Percentiles rank a stretch among this genome's conserved stretches.
phyloP scores from a whole-genome alignment of 2,329 filamentous ascomycete genomes.

The Tolypocladium capitatum region DNA sequence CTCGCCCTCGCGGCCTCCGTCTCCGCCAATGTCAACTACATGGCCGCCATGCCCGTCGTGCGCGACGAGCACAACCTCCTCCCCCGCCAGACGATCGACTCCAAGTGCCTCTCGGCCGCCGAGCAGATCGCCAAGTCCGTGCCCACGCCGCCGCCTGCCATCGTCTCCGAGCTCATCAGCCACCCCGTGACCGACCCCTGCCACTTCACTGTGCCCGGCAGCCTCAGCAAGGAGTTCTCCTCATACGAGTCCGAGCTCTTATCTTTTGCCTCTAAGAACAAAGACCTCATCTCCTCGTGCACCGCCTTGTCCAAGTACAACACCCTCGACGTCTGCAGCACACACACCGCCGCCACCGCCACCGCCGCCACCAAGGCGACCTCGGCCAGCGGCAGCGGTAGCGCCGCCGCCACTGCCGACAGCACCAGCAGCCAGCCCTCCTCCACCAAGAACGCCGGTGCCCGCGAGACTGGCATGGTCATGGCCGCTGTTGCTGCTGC shows the following conservation, averaged over 20 bases:
- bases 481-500: slow-evolving; percentile 17
- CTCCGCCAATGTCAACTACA: slow-evolving; percentile 11
- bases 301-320: slow-evolving; percentile 2
- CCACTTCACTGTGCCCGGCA: slow-evolving; percentile 16
- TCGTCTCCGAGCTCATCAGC: slow-evolving; percentile 12
- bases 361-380: slow-evolving; percentile 1
- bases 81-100: slow-evolving; percentile 11
- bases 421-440: slow-evolving; percentile 1
- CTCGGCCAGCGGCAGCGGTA: not conserved
- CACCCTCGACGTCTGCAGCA: not conserved
- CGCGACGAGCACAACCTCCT: slow-evolving; percentile 8
- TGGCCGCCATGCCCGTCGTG: slow-evolving; percentile 15
- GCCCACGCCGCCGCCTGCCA: slow-evolving; percentile 17
- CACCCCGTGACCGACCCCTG: slow-evolving; percentile 18
- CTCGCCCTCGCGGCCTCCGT: slow-evolving; percentile 13
- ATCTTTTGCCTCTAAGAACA: slow-evolving; percentile 17
- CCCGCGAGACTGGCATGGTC: slow-evolving; percentile 14
- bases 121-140: slow-evolving; percentile 11
- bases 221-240: slow-evolving; percentile 17
- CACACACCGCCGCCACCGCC: slow-evolving; percentile 5
- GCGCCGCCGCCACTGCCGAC: slow-evolving; percentile 2
- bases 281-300: slow-evolving; percentile 15
- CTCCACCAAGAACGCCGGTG: slow-evolving; percentile 7
- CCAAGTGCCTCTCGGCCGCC: slow-evolving; percentile 12
- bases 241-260: slow-evolving; percentile 17